Conservation (phyloP, 2,329 filamentous ascomycete genomes). For the Zasmidium angulare region DNA sequence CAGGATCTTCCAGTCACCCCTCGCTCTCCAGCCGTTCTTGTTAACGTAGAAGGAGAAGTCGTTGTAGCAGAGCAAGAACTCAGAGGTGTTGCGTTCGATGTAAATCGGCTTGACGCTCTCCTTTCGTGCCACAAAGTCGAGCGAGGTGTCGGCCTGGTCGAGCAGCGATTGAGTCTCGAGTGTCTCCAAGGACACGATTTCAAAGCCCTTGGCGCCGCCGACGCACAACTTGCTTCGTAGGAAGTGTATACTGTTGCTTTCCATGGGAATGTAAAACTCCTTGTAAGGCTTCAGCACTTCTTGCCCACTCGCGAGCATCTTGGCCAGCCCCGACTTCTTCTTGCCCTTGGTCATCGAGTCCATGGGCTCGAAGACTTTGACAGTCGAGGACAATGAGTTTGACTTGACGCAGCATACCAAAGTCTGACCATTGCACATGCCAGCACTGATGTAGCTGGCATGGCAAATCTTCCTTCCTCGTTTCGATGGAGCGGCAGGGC, state of each 20-base stretch:
- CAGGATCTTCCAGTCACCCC: conserved; percentile 94
- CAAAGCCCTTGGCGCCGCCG: conserved; percentile 91
- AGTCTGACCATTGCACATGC: conserved; percentile 90
- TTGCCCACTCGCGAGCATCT: conserved; percentile 91
- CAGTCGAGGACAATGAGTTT: conserved; percentile 86
- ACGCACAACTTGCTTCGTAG: conserved; percentile 95
- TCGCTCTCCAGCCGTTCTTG: conserved; percentile 92
- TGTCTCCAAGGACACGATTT: conserved; percentile 93
- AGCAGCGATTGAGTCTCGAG: conserved; percentile 97
- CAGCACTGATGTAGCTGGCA: conserved; percentile 97
- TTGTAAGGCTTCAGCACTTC: conserved; percentile 96
- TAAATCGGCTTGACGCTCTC: conserved; percentile 88
- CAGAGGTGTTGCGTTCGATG: conserved; percentile 93
- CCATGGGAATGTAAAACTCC: conserved; percentile 98
- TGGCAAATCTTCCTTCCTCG: conserved; percentile 95
- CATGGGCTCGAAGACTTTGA: conserved; percentile 99
- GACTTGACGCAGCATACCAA: conserved; percentile 97
- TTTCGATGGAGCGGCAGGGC: conserved; percentile 70
- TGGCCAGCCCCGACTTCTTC: conserved; percentile 92
- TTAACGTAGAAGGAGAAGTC: conserved; percentile 99
- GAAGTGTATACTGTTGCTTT: conserved; percentile 98
- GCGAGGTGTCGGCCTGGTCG: conserved; percentile 94
- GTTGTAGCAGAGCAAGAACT: conserved; percentile 96
- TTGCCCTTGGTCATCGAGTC: conserved; percentile 79
- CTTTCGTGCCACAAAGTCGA: conserved; percentile 93